Conservation (phyloP, 306 rosid species). For the Cajanus cajan region DNA sequence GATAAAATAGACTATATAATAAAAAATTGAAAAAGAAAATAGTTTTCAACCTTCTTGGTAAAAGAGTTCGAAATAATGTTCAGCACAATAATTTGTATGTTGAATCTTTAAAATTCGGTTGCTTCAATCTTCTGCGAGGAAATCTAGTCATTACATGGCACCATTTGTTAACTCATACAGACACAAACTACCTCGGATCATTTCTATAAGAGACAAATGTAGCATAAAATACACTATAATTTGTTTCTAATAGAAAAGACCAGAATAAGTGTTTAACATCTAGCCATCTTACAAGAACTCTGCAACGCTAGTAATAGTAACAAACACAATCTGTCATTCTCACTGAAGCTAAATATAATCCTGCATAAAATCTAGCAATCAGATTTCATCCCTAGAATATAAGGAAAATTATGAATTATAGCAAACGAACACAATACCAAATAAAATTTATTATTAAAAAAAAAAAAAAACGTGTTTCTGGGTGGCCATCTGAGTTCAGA, state of each 20-base stretch:
- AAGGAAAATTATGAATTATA: neutral
- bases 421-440: neutral
- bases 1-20: neutral
- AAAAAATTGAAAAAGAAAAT: neutral
- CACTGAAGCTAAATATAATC: neutral
- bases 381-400: neutral
- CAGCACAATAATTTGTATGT: conserved; percentile 8
- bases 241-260: no score
- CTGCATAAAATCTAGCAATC: conserved; percentile 9
- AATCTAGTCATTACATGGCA: conserved; percentile 1
- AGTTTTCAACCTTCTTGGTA: neutral
- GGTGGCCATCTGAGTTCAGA: neutral
- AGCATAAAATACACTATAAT: no score
- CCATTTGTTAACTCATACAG: conserved; percentile 7
- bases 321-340: neutral
- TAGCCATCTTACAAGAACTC: neutral
- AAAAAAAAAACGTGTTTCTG: neutral
- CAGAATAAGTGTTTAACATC: neutral
- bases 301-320: neutral
- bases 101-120: neutral
- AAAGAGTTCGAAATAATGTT: neutral
- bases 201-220: no score
- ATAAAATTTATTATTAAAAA: no score
- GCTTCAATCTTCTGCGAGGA: conserved; percentile 2
- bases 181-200: no score